Evolutionary conservation across 306 rosid genomes (phyloP).

Genomic region (Echinosophora koreensis): DNA sequence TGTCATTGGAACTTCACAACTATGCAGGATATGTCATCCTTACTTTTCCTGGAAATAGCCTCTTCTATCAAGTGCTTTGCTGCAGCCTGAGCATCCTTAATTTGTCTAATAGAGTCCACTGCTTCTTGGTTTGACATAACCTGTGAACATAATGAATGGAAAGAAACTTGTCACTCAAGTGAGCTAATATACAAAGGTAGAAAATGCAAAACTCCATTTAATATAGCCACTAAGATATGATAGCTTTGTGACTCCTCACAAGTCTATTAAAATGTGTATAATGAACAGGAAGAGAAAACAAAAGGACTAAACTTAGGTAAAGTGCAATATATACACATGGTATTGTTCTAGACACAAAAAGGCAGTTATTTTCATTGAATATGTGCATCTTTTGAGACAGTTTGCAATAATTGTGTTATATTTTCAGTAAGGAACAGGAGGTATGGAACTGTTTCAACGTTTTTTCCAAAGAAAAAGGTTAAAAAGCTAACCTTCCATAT

Average conservation of each 20-base stretch:
- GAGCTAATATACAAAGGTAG: background rate
- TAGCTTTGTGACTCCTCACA: no score
- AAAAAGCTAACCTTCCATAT: conserved; percentile 66
- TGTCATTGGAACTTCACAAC: conserved; percentile 56
- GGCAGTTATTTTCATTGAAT: no score
- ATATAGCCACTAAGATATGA: background rate
- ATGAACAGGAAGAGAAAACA: background rate
- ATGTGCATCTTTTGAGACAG: no score
- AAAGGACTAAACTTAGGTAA: no score
- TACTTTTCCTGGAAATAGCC: conserved; percentile 61
- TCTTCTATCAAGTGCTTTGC: conserved; percentile 62
- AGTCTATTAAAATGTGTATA: background rate
- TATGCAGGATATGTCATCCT: conserved; percentile 70
- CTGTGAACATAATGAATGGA: conserved; percentile 39
- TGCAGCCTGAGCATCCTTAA: conserved; percentile 58
- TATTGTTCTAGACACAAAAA: no score
- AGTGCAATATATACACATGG: no score
- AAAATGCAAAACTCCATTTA: background rate
- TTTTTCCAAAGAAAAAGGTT: background rate
- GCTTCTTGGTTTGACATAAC: conserved; percentile 68
- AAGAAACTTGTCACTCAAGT: background rate
- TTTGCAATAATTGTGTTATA: no score
- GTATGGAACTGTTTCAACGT: no score
- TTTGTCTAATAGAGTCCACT: conserved; percentile 54
- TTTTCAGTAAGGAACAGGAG: no score